Evolutionary conservation across 164 flowering plant species (phyloP), one percentile per base, ranked within the genome.

Genomic region (Sextonia rubra): DNA sequence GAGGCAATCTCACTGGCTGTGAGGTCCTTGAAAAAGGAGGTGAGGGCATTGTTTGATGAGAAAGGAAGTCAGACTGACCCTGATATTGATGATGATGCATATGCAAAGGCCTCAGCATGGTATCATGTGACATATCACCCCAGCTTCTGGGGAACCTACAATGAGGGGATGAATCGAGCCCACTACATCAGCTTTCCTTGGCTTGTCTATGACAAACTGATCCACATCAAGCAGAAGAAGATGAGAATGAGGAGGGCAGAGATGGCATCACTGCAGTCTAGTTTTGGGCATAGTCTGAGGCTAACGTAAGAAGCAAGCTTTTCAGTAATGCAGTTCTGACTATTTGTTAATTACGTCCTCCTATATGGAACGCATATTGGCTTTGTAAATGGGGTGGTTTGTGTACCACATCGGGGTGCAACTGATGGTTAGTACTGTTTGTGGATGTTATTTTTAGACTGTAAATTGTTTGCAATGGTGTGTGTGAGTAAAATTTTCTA

Each of bases 41-140:
- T 88, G 24, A 75, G 91, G 73, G 49, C 74, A 0, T 87, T 93
- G 91, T 89, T 91, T 77, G 80, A 80, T 32, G 80, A 80, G 58
- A 73, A 74, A 69, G 72, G 56, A 12, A 75, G 60, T 20, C 72
- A 56, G 24, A 62, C 64, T 22, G 80, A 71, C 62, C 62, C 69
- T 12, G 80, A 37, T 12, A 30, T 27, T 20, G 68, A 29, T 6
- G 83, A 79, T 22, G 82, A 87, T 69, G 56, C 66, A 4, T 74
- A 75, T 75, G 91, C 96, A 47, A 89, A 86, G 75, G 97, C 97
- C 5, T 90, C 97, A 0, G 97, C 97, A 48, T 92, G 97, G 94
- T 92, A 94, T 76, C 82, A 92, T 72, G 97, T 90, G 32, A 88
- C 97, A 0, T 91, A 92, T 71, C 94, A 92, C 79, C 89, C 81